Evolutionary conservation across 2,329 filamentous ascomycete species (phyloP).

Genomic region (Cordyceps pruinosa): DNA sequence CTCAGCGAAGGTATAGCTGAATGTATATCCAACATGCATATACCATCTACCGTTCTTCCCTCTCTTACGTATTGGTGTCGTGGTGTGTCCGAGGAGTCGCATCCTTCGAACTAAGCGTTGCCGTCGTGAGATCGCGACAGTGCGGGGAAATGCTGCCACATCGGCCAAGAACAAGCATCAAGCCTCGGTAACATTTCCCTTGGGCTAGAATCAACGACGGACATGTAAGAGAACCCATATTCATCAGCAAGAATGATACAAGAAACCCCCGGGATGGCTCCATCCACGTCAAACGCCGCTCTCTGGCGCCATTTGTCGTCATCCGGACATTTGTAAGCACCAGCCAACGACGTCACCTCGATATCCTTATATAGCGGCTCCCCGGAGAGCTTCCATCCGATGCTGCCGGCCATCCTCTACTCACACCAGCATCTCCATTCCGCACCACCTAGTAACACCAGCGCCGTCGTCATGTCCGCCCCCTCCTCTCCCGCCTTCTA

Average conservation of each 20-base stretch:
- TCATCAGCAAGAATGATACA: slow-evolving; percentile 7
- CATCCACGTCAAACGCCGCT: neutral
- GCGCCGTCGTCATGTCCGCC: slow-evolving; percentile 19
- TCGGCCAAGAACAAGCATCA: neutral
- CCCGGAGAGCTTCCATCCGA: too few relatives aligned
- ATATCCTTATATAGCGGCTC: neutral
- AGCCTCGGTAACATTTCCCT: neutral
- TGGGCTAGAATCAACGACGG: neutral
- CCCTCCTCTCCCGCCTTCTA: slow-evolving; percentile 45
- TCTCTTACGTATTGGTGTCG: too few relatives aligned
- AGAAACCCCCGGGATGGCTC: neutral
- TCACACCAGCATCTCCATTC: neutral
- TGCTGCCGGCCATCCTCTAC: neutral
- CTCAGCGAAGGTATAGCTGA: too few relatives aligned
- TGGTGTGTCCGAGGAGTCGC: too few relatives aligned
- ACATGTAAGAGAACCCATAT: neutral
- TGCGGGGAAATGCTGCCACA: neutral
- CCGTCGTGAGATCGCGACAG: neutral
- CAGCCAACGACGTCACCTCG: neutral
- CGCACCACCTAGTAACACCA: too few relatives aligned
- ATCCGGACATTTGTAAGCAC: slow-evolving; percentile 10
- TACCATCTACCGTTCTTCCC: too few relatives aligned
- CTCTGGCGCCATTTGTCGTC: slow-evolving; percentile 8
- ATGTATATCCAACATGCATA: too few relatives aligned
- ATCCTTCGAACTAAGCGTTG: too few relatives aligned